Evolutionary conservation across 106 monocot genomes (phyloP), one percentile per base, ranked within the genome.

Genomic region (Amphibolis antarctica): DNA sequence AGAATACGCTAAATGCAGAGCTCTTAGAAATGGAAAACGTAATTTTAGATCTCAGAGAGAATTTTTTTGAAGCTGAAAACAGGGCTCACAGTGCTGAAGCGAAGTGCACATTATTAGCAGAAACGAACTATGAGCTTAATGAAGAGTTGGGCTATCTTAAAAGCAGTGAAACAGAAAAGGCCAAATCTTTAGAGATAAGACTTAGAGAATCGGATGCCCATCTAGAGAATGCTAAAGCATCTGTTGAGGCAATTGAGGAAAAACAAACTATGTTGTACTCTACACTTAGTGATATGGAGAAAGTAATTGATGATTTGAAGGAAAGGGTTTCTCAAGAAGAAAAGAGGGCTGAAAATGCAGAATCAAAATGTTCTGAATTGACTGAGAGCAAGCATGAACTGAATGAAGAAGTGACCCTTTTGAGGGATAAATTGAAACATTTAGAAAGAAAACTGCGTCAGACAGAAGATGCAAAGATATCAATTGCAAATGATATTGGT

Each of bases 381-480:
- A 72, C 79, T 67, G 86, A 87, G 59, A 82, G 86, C 9, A 98
- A 98, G 77, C 72, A 78, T 65, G 86, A 90, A 66, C 75, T 90
- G 42, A 84, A 74, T 48, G 86, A 90, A 68, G 96, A 98, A 62
- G 27, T 87, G 42, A 64, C 68, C 59, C 82, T 79, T 65, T 48
- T 96, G 27, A 89, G 84, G 55, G 53, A 73, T 18, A 77, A 74
- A 69, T 46, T 86, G 56, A 78, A 82, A 71, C 62, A 17, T 31
- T 46, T 96, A 44, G 84, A 96, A 72, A 69, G 47, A 49, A 78
- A 81, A 52, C 60, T 88, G 48, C 52, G 31, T 73, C 77, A 80
- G 66, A 79, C 79, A 43, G 75, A 94, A n/a, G 62, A 56, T 67
- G 80, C 69, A 59, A 90, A 86, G 67, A 46, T 64, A 48, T 66